These are phyloP conservation scores for Aspergillus pseudoglaucus DNA, from an alignment of 2,329 filamentous ascomycete genomes.

Conservation along the genomic window DNA sequence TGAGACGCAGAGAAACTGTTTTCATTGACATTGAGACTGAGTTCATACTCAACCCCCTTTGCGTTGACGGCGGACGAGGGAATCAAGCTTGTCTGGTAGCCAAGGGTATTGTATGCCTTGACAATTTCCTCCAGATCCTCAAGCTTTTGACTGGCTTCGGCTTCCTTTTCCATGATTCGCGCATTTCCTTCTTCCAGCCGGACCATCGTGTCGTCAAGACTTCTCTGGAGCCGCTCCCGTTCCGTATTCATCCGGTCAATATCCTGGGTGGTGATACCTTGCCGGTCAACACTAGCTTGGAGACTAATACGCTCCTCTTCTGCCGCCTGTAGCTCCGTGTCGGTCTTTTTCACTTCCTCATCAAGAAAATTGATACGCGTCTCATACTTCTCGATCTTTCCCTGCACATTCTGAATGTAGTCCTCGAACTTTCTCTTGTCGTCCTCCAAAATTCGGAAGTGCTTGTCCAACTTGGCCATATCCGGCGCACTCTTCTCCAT, in stretches of 20 bases:
- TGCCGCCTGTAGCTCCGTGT: conserved; percentile 66
- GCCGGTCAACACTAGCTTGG: conserved; percentile 80
- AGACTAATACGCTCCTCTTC: conserved; percentile 75
- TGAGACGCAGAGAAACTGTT: conserved; percentile 67
- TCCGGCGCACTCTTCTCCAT: conserved; percentile 81
- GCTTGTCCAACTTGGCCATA: conserved; percentile 74
- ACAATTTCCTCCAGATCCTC: conserved; percentile 89
- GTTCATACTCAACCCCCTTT: conserved; percentile 76
- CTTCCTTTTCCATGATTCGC: conserved; percentile 75
- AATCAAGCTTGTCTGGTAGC: conserved; percentile 88
- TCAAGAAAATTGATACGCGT: conserved; percentile 73
- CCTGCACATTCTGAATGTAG: conserved; percentile 79
- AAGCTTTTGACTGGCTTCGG: conserved; percentile 76
- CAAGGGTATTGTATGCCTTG: conserved; percentile 86
- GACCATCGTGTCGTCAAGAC: conserved; percentile 67
- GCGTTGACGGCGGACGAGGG: conserved; percentile 79
- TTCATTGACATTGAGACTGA: conserved; percentile 74
- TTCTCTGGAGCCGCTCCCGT: conserved; percentile 84
- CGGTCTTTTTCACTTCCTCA: conserved; percentile 74
- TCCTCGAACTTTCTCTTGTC: conserved; percentile 93
- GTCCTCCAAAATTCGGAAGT: conserved; percentile 89
- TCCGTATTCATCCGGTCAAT: conserved; percentile 98
- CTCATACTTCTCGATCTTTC: conserved; percentile 84
- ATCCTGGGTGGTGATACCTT: conserved; percentile 94
- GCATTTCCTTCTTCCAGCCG: conserved; percentile 81